A percentile compares a stretch with the other conserved stretches of the same genome.
These are phyloP conservation scores for Geranium brycei DNA, from an alignment of 345 rosid genomes.

Conservation along the genomic window DNA sequence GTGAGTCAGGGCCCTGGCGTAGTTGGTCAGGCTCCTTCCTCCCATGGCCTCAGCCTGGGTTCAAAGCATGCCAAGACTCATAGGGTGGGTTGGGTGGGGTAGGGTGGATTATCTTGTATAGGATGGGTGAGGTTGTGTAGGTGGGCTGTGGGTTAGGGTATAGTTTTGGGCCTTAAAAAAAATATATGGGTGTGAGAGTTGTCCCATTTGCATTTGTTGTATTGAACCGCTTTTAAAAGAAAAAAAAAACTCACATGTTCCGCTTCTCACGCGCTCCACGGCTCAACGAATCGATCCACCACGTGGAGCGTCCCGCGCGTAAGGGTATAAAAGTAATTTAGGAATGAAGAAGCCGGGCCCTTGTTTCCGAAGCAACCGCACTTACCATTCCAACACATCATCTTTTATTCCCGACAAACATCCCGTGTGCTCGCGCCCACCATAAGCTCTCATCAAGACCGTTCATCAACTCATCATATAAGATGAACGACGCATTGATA, in stretches of 20 bases:
- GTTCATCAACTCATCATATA: not conserved
- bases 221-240: too few relatives aligned
- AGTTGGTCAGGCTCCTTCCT: too few relatives aligned
- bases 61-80: too few relatives aligned
- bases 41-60: too few relatives aligned
- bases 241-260: not conserved
- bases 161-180: too few relatives aligned
- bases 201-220: too few relatives aligned
- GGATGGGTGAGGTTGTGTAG: too few relatives aligned
- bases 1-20: too few relatives aligned
- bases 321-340: constrained; percentile 19
- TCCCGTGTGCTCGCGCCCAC: not conserved
- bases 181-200: too few relatives aligned
- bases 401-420: constrained; percentile 1
- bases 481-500: not conserved
- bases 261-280: not conserved
- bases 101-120: too few relatives aligned
- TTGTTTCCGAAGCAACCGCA: constrained; percentile 27
- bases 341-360: constrained; percentile 16
- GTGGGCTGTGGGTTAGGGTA: too few relatives aligned
- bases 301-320: not conserved
- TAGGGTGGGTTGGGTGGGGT: too few relatives aligned
- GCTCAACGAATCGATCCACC: not conserved
- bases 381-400: not conserved
- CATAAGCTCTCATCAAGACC: not conserved